phyloP scores from a whole-genome alignment of 768 basidiomycete species.

The Pholiota conissans region DNA sequence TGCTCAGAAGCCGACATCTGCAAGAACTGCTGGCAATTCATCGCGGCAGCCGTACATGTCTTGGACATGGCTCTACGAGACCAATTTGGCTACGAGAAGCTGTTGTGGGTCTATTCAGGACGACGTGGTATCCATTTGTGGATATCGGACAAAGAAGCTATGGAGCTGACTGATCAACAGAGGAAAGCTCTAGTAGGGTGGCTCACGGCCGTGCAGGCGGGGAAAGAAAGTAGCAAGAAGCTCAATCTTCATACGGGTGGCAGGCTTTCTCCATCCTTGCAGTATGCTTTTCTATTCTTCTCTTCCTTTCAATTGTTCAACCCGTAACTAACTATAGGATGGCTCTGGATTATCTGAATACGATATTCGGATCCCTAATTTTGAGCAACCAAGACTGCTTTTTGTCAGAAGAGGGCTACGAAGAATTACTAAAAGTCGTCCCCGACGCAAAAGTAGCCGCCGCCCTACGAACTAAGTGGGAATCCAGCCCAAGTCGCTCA shows the following conservation, averaged over 20 bases:
- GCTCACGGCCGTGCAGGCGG: constrained; percentile 80
- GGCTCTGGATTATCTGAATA: constrained; percentile 50
- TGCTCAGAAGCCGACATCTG: constrained; percentile 92
- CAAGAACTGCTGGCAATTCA: constrained; percentile 91
- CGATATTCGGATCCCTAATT: constrained; percentile 65
- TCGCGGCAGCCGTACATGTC: constrained; percentile 87
- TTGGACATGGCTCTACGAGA: constrained; percentile 77
- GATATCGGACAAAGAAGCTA: constrained; percentile 88
- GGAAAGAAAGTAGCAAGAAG: constrained; percentile 80
- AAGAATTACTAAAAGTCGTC: constrained; percentile 71
- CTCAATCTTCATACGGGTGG: constrained; percentile 63
- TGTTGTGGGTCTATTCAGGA: constrained; percentile 98
- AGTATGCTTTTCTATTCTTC: constrained; percentile 41
- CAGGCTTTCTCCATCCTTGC: constrained; percentile 71
- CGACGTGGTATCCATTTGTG: constrained; percentile 98
- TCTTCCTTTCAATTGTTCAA: neutral
- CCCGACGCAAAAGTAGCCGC: constrained; percentile 58
- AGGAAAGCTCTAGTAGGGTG: constrained; percentile 84
- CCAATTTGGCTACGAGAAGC: constrained; percentile 87
- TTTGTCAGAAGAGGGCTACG: constrained; percentile 64
- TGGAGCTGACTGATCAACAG: constrained; percentile 90
- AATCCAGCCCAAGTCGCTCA: constrained; percentile 43
- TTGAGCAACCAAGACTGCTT: constrained; percentile 88
- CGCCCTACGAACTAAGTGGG: constrained; percentile 60
- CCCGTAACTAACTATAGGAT: constrained; percentile 27